Evolutionary conservation across 805 yeast genomes (phyloP).

Genomic region (Candida adriatica): DNA sequence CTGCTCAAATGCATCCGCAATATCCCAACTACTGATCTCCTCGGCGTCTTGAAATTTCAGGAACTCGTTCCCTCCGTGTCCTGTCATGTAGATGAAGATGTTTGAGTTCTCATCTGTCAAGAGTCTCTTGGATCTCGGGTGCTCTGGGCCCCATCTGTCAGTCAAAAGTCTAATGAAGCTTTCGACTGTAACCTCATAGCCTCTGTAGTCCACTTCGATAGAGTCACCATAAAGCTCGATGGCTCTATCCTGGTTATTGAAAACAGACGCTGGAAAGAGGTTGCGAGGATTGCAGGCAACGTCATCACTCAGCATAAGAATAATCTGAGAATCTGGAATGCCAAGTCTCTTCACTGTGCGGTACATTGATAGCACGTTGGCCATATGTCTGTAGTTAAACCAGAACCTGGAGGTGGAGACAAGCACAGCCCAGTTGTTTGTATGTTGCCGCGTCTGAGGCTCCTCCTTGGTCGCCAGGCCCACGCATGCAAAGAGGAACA

Average conservation of each 20-base stretch:
- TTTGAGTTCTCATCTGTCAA: slow-evolving; percentile 92
- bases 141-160: slow-evolving; percentile 92
- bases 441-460: slow-evolving; percentile 36
- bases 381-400: slow-evolving; percentile 98
- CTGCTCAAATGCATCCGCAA: slow-evolving; percentile 95
- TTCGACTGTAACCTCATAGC: slow-evolving; percentile 97
- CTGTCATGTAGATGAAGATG: slow-evolving; percentile 91
- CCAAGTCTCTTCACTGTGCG: slow-evolving; percentile 94
- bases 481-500: too few species aligned
- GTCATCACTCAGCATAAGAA: slow-evolving; percentile 93
- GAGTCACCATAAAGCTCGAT: slow-evolving; percentile 90
- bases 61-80: slow-evolving; percentile 98
- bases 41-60: slow-evolving; percentile 97
- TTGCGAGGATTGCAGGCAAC: slow-evolving; percentile 96
- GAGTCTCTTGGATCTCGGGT: slow-evolving; percentile 86
- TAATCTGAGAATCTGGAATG: slow-evolving; percentile 96
- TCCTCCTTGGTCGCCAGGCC: too few species aligned
- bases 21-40: slow-evolving; percentile 89
- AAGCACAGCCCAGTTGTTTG: slow-evolving; percentile 74
- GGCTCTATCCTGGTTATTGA: slow-evolving; percentile 87
- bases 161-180: slow-evolving; percentile 89
- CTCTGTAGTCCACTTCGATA: slow-evolving; percentile 94
- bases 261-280: slow-evolving; percentile 92
- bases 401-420: slow-evolving; percentile 96
- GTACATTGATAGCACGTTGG: slow-evolving; percentile 89